Conservation (phyloP, 164 flowering plant species). For the Santalum album region DNA sequence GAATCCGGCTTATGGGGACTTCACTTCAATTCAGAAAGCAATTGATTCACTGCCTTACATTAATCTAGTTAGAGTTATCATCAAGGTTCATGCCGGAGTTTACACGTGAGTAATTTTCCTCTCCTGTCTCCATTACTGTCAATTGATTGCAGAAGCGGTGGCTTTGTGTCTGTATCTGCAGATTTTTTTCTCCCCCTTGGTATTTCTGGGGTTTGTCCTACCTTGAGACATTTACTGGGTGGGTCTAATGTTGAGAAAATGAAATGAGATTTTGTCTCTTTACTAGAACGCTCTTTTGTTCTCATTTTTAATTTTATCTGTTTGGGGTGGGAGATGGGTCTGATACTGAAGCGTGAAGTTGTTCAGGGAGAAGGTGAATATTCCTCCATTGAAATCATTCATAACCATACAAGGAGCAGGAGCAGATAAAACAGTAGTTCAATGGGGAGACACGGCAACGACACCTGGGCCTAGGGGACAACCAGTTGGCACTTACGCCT, state of each 20-base stretch:
- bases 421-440: slow-evolving; percentile 80
- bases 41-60: slow-evolving; percentile 86
- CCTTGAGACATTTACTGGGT: too few species aligned
- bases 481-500: slow-evolving; percentile 73
- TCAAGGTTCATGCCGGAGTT: slow-evolving; percentile 80
- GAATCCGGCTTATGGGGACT: slow-evolving; percentile 65
- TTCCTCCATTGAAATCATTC: slow-evolving; percentile 67
- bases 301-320: slow-evolving; percentile 2
- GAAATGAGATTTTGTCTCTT: too few species aligned
- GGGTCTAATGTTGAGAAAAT: too few species aligned
- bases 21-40: slow-evolving; percentile 78
- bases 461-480: slow-evolving; percentile 62
- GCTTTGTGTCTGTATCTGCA: not conserved
- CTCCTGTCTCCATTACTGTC: not conserved
- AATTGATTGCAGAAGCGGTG: too few species aligned
- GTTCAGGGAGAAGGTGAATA: slow-evolving; percentile 84
- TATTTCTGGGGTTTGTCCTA: too few species aligned
- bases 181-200: not conserved
- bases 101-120: slow-evolving; percentile 58
- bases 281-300: not conserved
- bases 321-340: slow-evolving; percentile 1
- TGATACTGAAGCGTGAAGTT: slow-evolving; percentile 6
- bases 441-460: slow-evolving; percentile 94
- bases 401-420: slow-evolving; percentile 90
- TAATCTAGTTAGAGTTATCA: slow-evolving; percentile 76